These are phyloP conservation scores for Colletotrichum higginsianum DNA, from an alignment of 2,329 filamentous ascomycete species.

Conservation along the genomic window DNA sequence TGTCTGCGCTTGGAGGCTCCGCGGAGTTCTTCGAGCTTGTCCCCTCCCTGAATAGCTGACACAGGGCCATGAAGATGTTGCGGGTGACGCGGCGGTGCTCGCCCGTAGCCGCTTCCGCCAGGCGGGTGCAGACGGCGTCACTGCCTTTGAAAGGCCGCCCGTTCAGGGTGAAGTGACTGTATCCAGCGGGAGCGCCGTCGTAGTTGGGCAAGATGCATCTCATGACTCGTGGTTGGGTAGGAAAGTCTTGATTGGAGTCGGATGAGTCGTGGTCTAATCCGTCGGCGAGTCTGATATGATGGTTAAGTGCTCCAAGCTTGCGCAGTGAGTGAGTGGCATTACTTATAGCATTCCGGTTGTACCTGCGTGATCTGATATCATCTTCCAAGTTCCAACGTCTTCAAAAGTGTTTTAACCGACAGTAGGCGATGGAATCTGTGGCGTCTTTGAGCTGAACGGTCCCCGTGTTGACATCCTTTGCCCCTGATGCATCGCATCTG, in stretches of 20 bases:
- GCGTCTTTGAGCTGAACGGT: background rate
- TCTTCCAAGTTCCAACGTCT: no score
- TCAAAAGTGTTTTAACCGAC: background rate
- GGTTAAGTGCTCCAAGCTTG: no score
- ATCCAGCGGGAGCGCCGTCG: no score
- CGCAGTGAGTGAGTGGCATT: no score
- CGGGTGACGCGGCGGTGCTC: background rate
- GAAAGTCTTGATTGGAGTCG: no score
- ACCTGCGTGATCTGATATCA: no score
- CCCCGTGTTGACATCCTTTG: background rate
- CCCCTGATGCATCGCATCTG: background rate
- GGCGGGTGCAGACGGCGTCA: background rate
- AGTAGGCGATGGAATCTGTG: background rate
- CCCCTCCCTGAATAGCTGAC: background rate
- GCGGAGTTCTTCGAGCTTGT: background rate
- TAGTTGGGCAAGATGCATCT: no score
- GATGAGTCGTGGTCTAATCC: no score
- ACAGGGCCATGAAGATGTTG: background rate
- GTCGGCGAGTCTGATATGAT: no score
- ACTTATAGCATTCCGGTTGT: background rate
- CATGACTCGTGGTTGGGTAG: no score
- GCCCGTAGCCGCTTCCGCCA: background rate
- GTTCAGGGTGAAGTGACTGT: background rate
- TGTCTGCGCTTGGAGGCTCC: background rate
- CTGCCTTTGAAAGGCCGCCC: background rate